Conservation (phyloP, 2,329 filamentous ascomycete genomes). For the Aspergillus eucalypticola region DNA sequence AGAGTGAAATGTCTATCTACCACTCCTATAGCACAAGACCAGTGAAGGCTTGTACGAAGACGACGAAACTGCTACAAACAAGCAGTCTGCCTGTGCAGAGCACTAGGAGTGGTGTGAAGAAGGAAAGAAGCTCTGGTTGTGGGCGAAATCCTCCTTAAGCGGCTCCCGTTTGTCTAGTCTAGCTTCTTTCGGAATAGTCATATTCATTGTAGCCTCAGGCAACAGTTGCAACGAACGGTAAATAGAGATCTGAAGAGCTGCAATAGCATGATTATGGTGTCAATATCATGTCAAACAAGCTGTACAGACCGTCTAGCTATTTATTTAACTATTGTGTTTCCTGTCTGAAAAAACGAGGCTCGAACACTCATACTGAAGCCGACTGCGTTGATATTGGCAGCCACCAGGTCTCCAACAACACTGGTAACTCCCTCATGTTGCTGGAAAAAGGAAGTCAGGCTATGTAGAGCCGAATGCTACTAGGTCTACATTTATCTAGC, state of each 20-base stretch:
- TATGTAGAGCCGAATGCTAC: too few species aligned
- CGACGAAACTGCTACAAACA: conserved; percentile 33
- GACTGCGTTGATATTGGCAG: not conserved
- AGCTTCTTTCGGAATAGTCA: conserved; percentile 24
- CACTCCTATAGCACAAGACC: conserved; percentile 54
- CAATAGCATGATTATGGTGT: not conserved
- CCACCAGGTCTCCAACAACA: not conserved
- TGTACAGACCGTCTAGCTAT: not conserved
- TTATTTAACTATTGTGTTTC: not conserved
- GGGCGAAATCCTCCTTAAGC: conserved; percentile 25
- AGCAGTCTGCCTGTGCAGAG: conserved; percentile 42
- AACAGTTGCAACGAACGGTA: not conserved
- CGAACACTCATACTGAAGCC: not conserved
- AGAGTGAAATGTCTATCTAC: conserved; percentile 66
- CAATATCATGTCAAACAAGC: too few species aligned
- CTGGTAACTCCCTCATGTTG: not conserved
- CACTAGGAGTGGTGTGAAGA: conserved; percentile 43
- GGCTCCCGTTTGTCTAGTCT: conserved; percentile 14
- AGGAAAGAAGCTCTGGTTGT: conserved; percentile 19
- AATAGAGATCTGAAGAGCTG: not conserved
- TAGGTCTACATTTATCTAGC: too few species aligned
- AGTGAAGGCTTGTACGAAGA: conserved; percentile 38
- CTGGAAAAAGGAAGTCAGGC: too few species aligned
- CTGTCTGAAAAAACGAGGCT: not conserved
- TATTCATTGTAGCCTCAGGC: not conserved